These are phyloP conservation scores for Flaveria trinervia DNA, from an alignment of 129 eudicot species.

Conservation along the genomic window DNA sequence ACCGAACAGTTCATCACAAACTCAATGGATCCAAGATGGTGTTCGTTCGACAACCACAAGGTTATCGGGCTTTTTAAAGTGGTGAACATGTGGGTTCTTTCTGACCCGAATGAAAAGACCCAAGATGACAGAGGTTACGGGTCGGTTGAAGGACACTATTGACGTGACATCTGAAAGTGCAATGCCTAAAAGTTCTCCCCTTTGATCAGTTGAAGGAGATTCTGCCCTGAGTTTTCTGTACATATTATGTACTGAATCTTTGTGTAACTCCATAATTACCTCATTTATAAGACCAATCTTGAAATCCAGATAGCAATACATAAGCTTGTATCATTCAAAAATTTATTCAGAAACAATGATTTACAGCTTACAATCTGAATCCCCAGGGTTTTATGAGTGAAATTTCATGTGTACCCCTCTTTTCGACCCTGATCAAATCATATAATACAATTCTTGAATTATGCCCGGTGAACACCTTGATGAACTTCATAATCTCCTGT, in stretches of 20 bases:
- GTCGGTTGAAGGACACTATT: slow-evolving; percentile 54
- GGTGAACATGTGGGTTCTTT: slow-evolving; percentile 48
- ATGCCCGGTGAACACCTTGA: background rate
- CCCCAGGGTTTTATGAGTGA: slow-evolving; percentile 13
- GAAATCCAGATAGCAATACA: slow-evolving; percentile 13
- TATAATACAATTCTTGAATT: background rate
- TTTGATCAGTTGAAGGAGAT: slow-evolving; percentile 74
- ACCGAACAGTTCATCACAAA: slow-evolving; percentile 34
- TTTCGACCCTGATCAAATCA: slow-evolving; percentile 16
- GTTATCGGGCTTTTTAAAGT: slow-evolving; percentile 44
- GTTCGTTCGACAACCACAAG: slow-evolving; percentile 30
- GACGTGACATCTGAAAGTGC: slow-evolving; percentile 56
- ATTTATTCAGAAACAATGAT: slow-evolving; percentile 32
- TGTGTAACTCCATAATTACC: slow-evolving; percentile 4
- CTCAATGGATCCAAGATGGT: slow-evolving; percentile 55
- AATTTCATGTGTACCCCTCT: background rate
- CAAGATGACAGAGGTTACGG: slow-evolving; percentile 43
- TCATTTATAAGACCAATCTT: slow-evolving; percentile 11
- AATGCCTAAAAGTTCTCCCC: slow-evolving; percentile 62
- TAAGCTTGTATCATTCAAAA: slow-evolving; percentile 28
- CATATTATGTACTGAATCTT: background rate
- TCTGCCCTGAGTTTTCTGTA: too few relatives aligned
- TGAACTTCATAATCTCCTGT: slow-evolving; percentile 13
- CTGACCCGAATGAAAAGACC: slow-evolving; percentile 54
- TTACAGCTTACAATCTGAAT: slow-evolving; percentile 29